Percentiles rank a stretch among this genome's conserved stretches.
Conservation (phyloP, 1,284 basidiomycete genomes). For the Fistulina hepatica region DNA sequence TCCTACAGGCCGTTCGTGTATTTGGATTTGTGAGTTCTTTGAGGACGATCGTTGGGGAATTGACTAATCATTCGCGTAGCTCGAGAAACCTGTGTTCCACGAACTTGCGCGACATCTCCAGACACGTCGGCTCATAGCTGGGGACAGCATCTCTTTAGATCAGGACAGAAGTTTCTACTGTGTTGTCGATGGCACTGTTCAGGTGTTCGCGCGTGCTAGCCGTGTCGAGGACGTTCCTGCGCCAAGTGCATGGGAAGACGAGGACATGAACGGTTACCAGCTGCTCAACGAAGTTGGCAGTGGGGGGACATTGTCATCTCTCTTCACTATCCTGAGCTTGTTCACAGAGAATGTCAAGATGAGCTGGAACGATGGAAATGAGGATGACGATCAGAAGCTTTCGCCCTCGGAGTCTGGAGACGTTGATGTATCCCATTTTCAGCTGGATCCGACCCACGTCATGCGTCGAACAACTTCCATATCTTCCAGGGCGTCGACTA, state of each 20-base stretch:
- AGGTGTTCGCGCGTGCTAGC: conserved; percentile 77
- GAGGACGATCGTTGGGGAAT: neutral
- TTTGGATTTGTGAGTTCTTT: conserved; percentile 66
- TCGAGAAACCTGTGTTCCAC: conserved; percentile 65
- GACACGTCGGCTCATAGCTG: conserved; percentile 83
- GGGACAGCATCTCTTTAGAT: conserved; percentile 83
- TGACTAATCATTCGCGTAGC: neutral
- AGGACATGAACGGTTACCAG: conserved; percentile 88
- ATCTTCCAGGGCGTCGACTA: conserved; percentile 57
- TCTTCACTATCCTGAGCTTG: conserved; percentile 91
- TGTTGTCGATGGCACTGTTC: conserved; percentile 85
- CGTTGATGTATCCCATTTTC: conserved; percentile 41
- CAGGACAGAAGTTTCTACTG: conserved; percentile 93
- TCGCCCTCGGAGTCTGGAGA: conserved; percentile 8
- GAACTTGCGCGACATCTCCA: conserved; percentile 90
- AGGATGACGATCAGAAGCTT: conserved; percentile 20
- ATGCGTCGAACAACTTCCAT: conserved; percentile 41
- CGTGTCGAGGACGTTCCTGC: too few relatives aligned
- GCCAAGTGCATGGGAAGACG: conserved; percentile 70
- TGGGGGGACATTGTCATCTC: conserved; percentile 90
- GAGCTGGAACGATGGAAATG: conserved; percentile 69
- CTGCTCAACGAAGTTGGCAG: conserved; percentile 88
- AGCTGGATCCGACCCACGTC: conserved; percentile 34
- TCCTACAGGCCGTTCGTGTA: conserved; percentile 85
- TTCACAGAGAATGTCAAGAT: conserved; percentile 97